Conservation (phyloP, 768 basidiomycete genomes). For the Guyanaporus albipodus region DNA sequence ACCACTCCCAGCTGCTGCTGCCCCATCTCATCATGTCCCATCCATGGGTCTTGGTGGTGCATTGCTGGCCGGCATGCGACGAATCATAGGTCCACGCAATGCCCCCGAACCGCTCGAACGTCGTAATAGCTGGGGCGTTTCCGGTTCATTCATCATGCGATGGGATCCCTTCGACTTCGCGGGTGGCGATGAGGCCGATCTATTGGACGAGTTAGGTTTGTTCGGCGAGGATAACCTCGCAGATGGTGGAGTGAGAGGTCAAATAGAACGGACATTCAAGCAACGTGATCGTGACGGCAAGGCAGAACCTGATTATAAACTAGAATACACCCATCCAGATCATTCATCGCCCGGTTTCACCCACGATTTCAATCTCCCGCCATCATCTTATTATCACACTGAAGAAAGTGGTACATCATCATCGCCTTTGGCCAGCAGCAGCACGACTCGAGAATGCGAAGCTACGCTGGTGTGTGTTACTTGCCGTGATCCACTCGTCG, state of each 20-base stretch:
- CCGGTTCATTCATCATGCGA: slow-evolving; percentile 28
- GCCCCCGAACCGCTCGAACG: slow-evolving; percentile 11
- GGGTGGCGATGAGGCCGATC: slow-evolving; percentile 9
- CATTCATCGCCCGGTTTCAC: slow-evolving; percentile 60
- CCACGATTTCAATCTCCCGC: slow-evolving; percentile 53
- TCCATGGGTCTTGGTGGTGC: slow-evolving; percentile 65
- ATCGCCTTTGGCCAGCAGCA: slow-evolving; percentile 20
- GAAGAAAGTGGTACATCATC: slow-evolving; percentile 44
- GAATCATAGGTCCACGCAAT: slow-evolving; percentile 18
- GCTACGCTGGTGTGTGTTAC: slow-evolving; percentile 60
- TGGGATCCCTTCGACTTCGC: slow-evolving; percentile 28
- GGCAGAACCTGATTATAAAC: slow-evolving; percentile 44
- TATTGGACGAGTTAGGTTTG: slow-evolving; percentile 13
- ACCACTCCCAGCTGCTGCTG: slow-evolving; percentile 35
- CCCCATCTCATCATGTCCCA: slow-evolving; percentile 55
- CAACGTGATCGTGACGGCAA: slow-evolving; percentile 11
- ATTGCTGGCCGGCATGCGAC: slow-evolving; percentile 42
- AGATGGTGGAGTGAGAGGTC: slow-evolving; percentile 16
- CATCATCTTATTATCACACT: slow-evolving; percentile 30
- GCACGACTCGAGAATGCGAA: slow-evolving; percentile 28
- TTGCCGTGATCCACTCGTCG: slow-evolving; percentile 61
- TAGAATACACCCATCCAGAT: slow-evolving; percentile 62
- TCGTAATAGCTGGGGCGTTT: slow-evolving; percentile 20
- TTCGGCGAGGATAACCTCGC: slow-evolving; percentile 13
- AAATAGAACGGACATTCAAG: slow-evolving; percentile 24